A percentile compares a stretch with the other conserved stretches of the same genome.
Evolutionary conservation across 2,329 filamentous ascomycete genomes (phyloP).

Genomic region (Sclerotinia sclerotiorum): DNA sequence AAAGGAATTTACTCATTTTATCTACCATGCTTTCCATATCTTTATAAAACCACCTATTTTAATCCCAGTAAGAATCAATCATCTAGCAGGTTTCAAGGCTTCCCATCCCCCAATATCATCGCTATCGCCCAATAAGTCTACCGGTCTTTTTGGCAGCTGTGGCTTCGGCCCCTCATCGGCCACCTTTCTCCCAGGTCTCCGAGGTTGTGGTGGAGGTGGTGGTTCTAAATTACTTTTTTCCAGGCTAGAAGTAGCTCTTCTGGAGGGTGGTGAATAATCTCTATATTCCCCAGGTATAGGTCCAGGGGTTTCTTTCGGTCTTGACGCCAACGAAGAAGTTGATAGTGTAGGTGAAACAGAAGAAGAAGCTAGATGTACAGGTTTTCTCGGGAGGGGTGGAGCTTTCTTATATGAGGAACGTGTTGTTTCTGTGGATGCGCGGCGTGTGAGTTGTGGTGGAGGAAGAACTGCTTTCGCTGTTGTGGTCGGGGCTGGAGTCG

Average conservation of each 20-base stretch:
- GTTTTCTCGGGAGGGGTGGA: slow-evolving; percentile 39
- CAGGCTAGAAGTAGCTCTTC: slow-evolving; percentile 29
- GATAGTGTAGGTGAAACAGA: slow-evolving; percentile 28
- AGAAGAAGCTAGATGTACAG: slow-evolving; percentile 37
- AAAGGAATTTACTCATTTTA: not conserved
- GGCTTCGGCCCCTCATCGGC: slow-evolving; percentile 33
- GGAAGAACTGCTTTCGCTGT: slow-evolving; percentile 24
- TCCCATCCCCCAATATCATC: slow-evolving; percentile 36
- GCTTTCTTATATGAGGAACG: slow-evolving; percentile 36
- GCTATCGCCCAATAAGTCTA: slow-evolving; percentile 36
- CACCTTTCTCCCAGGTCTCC: slow-evolving; percentile 27
- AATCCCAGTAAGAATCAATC: not conserved
- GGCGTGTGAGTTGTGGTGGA: slow-evolving; percentile 30
- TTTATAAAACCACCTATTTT: not conserved
- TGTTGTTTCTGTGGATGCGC: slow-evolving; percentile 36
- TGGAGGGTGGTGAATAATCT: slow-evolving; percentile 34
- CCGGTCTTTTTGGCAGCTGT: slow-evolving; percentile 34
- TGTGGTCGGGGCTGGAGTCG: slow-evolving; percentile 20
- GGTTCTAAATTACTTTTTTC: slow-evolving; percentile 25
- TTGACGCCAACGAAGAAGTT: slow-evolving; percentile 26
- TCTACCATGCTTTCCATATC: not conserved
- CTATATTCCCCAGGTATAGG: slow-evolving; percentile 19
- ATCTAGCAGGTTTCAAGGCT: slow-evolving; percentile 33
- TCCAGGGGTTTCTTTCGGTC: slow-evolving; percentile 22
- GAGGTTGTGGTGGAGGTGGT: slow-evolving; percentile 35